These are phyloP conservation scores for Fraxinus xanthoxyloides DNA, from an alignment of 305 asterid species.

Conservation along the genomic window DNA sequence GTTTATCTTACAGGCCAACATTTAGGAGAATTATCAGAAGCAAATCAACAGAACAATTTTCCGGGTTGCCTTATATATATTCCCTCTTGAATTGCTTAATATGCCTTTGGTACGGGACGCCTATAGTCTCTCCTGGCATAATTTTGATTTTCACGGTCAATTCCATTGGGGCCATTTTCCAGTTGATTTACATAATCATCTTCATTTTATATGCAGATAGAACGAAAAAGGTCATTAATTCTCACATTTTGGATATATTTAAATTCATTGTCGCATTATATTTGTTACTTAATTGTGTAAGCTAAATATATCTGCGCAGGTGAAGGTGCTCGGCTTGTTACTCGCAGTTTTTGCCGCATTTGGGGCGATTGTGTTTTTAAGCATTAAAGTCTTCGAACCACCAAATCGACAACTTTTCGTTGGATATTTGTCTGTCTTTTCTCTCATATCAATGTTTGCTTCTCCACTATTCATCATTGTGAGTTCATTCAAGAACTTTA, in stretches of 20 bases:
- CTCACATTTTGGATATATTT: not conserved
- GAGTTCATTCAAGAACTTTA: constrained; percentile 25
- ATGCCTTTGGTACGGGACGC: constrained; percentile 86
- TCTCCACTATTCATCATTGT: constrained; percentile 77
- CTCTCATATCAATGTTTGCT: constrained; percentile 83
- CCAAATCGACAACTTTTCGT: constrained; percentile 66
- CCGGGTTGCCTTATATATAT: constrained; percentile 76
- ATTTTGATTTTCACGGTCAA: constrained; percentile 68
- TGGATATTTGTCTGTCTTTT: constrained; percentile 59
- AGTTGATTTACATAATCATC: constrained; percentile 53
- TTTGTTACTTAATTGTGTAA: not conserved
- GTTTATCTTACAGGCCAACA: constrained; percentile 60
- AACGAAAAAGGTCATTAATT: constrained; percentile 40
- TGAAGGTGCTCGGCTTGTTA: constrained; percentile 64
- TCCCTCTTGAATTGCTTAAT: constrained; percentile 72
- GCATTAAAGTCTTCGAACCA: constrained; percentile 54
- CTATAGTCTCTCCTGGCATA: constrained; percentile 56
- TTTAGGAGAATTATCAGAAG: constrained; percentile 56
- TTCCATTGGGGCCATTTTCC: constrained; percentile 69
- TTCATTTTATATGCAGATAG: constrained; percentile 53
- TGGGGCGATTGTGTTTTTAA: constrained; percentile 40
- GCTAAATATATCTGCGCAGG: constrained; percentile 34
- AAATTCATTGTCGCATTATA: not conserved
- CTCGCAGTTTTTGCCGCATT: constrained; percentile 49
- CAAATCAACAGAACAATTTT: constrained; percentile 74